Evolutionary conservation across 192 early-diverging fungal species (phyloP).

Genomic region (Hyaloraphidium curvatum): DNA sequence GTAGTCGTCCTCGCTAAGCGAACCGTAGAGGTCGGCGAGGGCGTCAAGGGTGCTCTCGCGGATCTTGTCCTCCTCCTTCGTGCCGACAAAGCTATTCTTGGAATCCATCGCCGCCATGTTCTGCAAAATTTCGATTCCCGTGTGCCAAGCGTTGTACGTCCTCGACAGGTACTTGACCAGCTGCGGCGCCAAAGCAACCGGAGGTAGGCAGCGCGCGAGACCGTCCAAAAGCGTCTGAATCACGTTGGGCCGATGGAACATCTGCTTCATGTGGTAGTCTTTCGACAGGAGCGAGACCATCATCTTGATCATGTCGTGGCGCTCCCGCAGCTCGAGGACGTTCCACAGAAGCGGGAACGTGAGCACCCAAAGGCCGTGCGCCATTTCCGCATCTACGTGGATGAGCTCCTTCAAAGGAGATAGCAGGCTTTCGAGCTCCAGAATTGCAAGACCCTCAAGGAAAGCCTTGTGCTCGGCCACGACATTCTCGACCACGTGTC

Average conservation of each 20-base stretch:
- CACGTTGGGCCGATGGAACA: constrained; percentile 70
- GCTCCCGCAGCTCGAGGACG: constrained; percentile 44
- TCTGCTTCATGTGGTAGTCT: constrained; percentile 75
- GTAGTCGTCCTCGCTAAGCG: constrained; percentile 80
- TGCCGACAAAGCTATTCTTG: constrained; percentile 15
- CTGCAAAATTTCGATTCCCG: constrained; percentile 66
- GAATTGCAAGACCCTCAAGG: constrained; percentile 26
- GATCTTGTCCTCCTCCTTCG: constrained; percentile 70
- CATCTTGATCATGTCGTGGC: constrained; percentile 65
- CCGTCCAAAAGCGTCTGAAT: constrained; percentile 82
- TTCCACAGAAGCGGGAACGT: constrained; percentile 77
- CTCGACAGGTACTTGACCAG: constrained; percentile 85
- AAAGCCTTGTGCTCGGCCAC: constrained; percentile 39
- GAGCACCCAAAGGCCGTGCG: constrained; percentile 60
- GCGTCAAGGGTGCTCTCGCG: constrained; percentile 80
- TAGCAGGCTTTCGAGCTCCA: constrained; percentile 26
- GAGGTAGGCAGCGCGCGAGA: constrained; percentile 47
- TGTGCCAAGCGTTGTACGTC: constrained; percentile 83
- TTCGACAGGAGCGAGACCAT: constrained; percentile 70
- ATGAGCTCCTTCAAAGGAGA: constrained; percentile 40
- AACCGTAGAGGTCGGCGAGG: constrained; percentile 60
- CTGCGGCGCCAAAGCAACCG: constrained; percentile 74
- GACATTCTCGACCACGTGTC: constrained; percentile 21
- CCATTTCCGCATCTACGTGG: constrained; percentile 36
- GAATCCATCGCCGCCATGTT: constrained; percentile 15